phyloP scores from a whole-genome alignment of 192 early-diverging fungal genomes.

The Bifiguratus adelaidae region DNA sequence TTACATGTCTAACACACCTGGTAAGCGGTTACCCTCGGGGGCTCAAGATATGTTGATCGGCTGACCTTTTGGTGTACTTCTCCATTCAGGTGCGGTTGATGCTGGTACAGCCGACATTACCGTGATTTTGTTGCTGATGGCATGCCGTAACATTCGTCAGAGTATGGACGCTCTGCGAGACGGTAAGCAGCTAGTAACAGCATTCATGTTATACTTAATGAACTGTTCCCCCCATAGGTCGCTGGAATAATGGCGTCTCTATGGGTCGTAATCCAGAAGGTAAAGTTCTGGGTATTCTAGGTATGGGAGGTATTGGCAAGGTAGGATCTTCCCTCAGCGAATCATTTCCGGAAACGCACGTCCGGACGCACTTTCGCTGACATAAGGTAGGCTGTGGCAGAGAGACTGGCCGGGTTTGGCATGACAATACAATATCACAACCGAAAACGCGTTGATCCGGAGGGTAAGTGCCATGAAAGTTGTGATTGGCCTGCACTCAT shows the following conservation, averaged over 20 bases:
- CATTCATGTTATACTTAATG: not conserved
- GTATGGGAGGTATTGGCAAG: constrained; percentile 38
- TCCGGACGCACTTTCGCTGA: not conserved
- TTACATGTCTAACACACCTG: constrained; percentile 29
- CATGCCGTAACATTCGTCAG: constrained; percentile 26
- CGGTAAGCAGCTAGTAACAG: constrained; percentile 8
- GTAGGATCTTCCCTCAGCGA: constrained; percentile 2
- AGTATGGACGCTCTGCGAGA: constrained; percentile 19
- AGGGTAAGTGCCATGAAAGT: constrained; percentile 12
- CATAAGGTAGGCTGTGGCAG: constrained; percentile 33
- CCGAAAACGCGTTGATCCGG: constrained; percentile 20
- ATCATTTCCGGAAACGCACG: not conserved
- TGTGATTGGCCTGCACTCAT: not conserved
- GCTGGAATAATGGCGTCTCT: constrained; percentile 15
- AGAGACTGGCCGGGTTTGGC: constrained; percentile 31
- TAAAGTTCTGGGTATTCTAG: constrained; percentile 32
- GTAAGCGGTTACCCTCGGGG: no score
- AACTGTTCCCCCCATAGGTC: constrained; percentile 7
- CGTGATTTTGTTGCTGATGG: constrained; percentile 31
- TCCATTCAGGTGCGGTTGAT: no score
- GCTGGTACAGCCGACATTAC: constrained; percentile 27
- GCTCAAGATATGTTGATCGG: no score
- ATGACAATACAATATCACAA: constrained; percentile 40
- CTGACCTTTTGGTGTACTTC: constrained; percentile 13
- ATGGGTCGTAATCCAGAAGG: constrained; percentile 25